phyloP scores from a whole-genome alignment of 1,139 yeast species.

The Sugiyamaella xylanicola region DNA sequence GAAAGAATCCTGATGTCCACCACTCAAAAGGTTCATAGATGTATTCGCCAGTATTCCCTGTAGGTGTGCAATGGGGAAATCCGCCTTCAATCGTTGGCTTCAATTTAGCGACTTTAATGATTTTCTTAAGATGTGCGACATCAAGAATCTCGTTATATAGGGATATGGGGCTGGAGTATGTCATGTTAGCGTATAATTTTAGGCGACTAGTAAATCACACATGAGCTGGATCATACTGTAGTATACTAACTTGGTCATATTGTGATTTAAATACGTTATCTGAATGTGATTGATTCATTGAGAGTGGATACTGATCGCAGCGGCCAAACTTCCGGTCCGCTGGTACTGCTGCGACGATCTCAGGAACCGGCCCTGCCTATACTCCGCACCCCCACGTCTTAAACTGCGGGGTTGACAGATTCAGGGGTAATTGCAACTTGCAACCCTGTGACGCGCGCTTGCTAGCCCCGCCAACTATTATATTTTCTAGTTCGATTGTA shows the following conservation, averaged over 20 bases:
- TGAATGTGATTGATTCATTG: background rate
- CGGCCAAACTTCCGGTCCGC: background rate
- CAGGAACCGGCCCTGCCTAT: too few relatives aligned
- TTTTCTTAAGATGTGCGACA: constrained; percentile 13
- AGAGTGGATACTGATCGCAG: background rate
- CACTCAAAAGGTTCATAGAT: constrained; percentile 32
- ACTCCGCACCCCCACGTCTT: background rate
- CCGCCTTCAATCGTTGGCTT: constrained; percentile 8
- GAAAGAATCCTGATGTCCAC: constrained; percentile 42
- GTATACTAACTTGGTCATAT: background rate
- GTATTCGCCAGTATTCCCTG: constrained; percentile 26
- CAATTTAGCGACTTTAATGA: constrained; percentile 18
- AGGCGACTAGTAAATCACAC: too few relatives aligned
- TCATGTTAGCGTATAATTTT: too few relatives aligned
- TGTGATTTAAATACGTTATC: background rate
- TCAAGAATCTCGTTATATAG: constrained; percentile 9
- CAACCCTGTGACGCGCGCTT: too few relatives aligned
- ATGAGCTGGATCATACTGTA: background rate
- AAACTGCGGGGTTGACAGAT: background rate
- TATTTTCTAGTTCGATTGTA: too few relatives aligned
- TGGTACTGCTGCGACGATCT: too few relatives aligned
- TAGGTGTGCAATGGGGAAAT: constrained; percentile 25
- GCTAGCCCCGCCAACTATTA: too few relatives aligned
- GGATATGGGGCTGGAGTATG: constrained; percentile 11
- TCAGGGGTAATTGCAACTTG: too few relatives aligned